Percentiles rank a stretch among this genome's conserved stretches.
phyloP scores from a whole-genome alignment of 2,329 filamentous ascomycete species.

The Onygenales sp. region DNA sequence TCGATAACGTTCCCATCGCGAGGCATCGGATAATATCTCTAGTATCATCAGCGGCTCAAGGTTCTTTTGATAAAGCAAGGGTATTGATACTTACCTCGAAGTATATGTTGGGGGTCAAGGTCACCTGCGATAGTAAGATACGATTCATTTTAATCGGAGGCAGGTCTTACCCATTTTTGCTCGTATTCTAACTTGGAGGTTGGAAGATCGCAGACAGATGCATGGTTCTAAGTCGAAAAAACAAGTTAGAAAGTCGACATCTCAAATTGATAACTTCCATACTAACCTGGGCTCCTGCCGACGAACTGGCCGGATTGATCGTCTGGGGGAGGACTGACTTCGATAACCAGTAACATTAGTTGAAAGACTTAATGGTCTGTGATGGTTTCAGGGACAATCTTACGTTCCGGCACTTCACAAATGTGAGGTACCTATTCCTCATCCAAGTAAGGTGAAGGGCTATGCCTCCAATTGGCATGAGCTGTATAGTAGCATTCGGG shows the following conservation, averaged over 20 bases:
- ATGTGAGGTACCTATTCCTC: not conserved
- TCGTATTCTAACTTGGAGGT: not conserved
- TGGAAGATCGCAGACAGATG: not conserved
- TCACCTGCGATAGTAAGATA: not conserved
- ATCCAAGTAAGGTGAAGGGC: conserved; percentile 8
- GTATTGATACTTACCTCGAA: conserved; percentile 2
- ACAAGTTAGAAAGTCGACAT: too few species aligned
- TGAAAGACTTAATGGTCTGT: too few species aligned
- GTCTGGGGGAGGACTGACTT: too few species aligned
- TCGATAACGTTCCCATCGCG: conserved; percentile 4
- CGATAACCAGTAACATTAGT: too few species aligned
- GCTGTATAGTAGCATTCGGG: conserved; percentile 3
- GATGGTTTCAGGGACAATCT: too few species aligned
- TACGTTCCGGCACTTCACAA: not conserved
- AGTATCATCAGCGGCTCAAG: not conserved
- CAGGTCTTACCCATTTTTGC: conserved; percentile 2
- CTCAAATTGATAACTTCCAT: too few species aligned
- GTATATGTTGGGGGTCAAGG: not conserved
- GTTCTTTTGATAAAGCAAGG: not conserved
- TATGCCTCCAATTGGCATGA: conserved; percentile 9
- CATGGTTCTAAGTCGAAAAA: too few species aligned
- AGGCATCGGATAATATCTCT: not conserved
- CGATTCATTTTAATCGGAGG: not conserved
- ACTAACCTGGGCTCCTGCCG: too few species aligned
- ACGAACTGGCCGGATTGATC: too few species aligned